Evolutionary conservation across 306 rosid species (phyloP).

Genomic region (Macrotyloma uniflorum): DNA sequence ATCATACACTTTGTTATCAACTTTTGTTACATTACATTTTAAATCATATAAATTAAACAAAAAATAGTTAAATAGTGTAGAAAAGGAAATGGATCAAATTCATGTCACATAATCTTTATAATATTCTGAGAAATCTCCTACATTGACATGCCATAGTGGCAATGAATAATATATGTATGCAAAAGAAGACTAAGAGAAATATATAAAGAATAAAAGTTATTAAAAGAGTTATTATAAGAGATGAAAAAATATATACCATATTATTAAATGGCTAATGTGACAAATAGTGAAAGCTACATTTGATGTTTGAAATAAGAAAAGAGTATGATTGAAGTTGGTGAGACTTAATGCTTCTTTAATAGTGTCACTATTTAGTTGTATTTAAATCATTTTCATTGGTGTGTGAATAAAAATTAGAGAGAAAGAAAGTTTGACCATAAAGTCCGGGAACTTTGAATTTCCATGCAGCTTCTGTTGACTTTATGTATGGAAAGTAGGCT

Average conservation of each 20-base stretch:
- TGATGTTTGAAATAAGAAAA: not conserved
- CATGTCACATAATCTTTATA: not conserved
- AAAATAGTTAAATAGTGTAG: not conserved
- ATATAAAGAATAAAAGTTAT: not conserved
- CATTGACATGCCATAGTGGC: not conserved
- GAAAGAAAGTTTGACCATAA: not conserved
- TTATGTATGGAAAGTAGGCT: no score
- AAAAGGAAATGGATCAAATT: not conserved
- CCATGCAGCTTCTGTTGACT: not conserved
- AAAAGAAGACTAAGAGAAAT: not conserved
- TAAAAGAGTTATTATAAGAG: no score
- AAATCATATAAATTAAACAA: no score
- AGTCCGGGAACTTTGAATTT: not conserved
- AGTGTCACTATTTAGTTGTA: not conserved
- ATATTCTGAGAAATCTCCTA: not conserved
- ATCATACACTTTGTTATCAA: not conserved
- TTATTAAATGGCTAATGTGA: no score
- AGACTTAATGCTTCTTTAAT: not conserved
- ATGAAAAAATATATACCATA: no score
- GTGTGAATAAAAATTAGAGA: not conserved
- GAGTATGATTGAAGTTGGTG: not conserved
- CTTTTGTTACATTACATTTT: not conserved
- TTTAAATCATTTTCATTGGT: not conserved
- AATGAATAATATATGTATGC: no score
- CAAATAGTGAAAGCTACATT: no score